Evolutionary conservation across 768 basidiomycete species (phyloP).

Genomic region (Scleroderma citrinum): DNA sequence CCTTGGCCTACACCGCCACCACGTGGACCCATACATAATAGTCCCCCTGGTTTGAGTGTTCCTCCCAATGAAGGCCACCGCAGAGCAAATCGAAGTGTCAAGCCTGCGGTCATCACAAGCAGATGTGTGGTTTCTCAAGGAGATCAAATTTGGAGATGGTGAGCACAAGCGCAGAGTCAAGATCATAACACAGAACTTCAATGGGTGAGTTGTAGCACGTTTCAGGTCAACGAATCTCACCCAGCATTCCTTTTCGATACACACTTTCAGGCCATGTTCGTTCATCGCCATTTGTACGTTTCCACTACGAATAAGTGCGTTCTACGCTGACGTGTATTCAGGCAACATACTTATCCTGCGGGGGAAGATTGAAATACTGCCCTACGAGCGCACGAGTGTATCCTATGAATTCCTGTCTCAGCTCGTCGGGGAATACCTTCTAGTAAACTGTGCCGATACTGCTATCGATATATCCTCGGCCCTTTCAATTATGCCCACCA

Average conservation of each 20-base stretch:
- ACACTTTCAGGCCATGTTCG: conserved; percentile 67
- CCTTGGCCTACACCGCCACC: not conserved
- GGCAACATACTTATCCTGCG: conserved; percentile 88
- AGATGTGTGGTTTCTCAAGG: conserved; percentile 78
- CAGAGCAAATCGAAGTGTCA: conserved; percentile 9
- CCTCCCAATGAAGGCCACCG: conserved; percentile 7
- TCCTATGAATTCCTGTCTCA: conserved; percentile 84
- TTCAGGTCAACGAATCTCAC: not conserved
- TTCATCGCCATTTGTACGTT: conserved; percentile 82
- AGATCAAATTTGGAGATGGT: conserved; percentile 44
- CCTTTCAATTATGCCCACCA: conserved; percentile 43
- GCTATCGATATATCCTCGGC: conserved; percentile 29
- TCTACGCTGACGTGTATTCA: conserved; percentile 19
- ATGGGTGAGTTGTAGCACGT: conserved; percentile 51
- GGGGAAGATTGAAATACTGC: conserved; percentile 71
- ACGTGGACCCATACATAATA: not conserved
- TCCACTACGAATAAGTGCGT: not conserved
- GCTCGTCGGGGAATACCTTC: conserved; percentile 77
- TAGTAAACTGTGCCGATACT: conserved; percentile 48
- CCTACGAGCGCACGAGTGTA: conserved; percentile 58
- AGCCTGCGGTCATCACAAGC: conserved; percentile 23
- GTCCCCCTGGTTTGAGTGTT: not conserved
- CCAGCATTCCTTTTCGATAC: not conserved
- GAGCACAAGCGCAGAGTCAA: conserved; percentile 34
- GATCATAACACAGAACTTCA: conserved; percentile 80